A percentile compares a stretch with the other conserved stretches of the same genome.
phyloP scores from a whole-genome alignment of 2,329 filamentous ascomycete species.

The Juglanconis sp. region DNA sequence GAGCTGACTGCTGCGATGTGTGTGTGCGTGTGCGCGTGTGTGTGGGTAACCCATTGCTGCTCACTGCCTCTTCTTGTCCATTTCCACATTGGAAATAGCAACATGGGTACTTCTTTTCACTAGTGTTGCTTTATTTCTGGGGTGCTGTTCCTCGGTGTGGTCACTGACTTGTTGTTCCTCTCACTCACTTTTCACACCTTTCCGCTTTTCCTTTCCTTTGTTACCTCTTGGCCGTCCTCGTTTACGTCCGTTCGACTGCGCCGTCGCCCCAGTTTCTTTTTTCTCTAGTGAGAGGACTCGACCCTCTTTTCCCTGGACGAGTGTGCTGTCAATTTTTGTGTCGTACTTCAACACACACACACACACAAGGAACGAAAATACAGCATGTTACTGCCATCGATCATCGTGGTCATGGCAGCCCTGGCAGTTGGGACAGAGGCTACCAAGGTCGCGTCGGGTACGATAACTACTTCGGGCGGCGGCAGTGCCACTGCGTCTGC shows the following conservation, averaged over 20 bases:
- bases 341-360: neutral
- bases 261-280: neutral
- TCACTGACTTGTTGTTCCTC: neutral
- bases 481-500: constrained; percentile 1
- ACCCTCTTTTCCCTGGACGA: too few species aligned
- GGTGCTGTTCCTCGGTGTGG: neutral
- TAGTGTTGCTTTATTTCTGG: constrained; percentile 1
- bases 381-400: constrained; percentile 14
- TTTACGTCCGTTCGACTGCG: neutral
- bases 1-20: neutral
- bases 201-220: neutral
- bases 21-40: neutral
- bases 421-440: constrained; percentile 8
- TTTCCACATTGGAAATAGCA: neutral
- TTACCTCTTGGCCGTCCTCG: neutral
- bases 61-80: neutral
- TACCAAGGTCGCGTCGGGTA: neutral
- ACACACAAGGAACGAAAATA: neutral
- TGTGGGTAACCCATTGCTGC: constrained; percentile 3
- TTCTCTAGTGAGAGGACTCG: neutral
- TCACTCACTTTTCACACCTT: neutral
- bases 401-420: constrained; percentile 15
- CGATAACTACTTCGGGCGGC: neutral
- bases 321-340: neutral
- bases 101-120: neutral